Evolutionary conservation across 768 basidiomycete species (phyloP).

Genomic region (Phlegmacium glaucopus): DNA sequence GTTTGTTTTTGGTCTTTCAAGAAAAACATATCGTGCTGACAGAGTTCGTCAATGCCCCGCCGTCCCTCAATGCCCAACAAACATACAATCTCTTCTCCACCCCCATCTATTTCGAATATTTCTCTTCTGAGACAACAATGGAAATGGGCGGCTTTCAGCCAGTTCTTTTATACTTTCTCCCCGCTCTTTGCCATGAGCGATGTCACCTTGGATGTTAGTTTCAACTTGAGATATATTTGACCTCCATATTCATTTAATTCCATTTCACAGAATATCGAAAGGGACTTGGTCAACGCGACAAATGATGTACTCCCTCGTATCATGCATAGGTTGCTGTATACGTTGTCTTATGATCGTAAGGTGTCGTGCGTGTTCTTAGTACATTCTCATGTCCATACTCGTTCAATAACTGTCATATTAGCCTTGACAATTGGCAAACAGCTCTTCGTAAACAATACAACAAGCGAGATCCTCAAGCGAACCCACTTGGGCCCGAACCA

Average conservation of each 20-base stretch:
- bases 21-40: neutral
- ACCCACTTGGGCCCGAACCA: slow-evolving; percentile 69
- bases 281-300: slow-evolving; percentile 63
- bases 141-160: slow-evolving; percentile 91
- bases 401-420: slow-evolving; percentile 25
- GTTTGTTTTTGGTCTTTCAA: too few species aligned
- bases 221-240: slow-evolving; percentile 2
- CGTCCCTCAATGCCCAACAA: slow-evolving; percentile 42
- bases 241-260: slow-evolving; percentile 8
- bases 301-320: slow-evolving; percentile 63
- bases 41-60: slow-evolving; percentile 52
- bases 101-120: slow-evolving; percentile 35
- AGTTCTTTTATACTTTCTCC: slow-evolving; percentile 86
- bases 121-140: slow-evolving; percentile 69
- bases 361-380: slow-evolving; percentile 52
- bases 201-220: slow-evolving; percentile 60
- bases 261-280: slow-evolving; percentile 65
- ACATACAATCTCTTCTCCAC: slow-evolving; percentile 21
- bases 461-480: slow-evolving; percentile 65
- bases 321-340: slow-evolving; percentile 70
- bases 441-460: slow-evolving; percentile 73
- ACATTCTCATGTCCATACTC: neutral
- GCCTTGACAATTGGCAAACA: slow-evolving; percentile 76
- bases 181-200: slow-evolving; percentile 69
- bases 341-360: slow-evolving; percentile 79